Evolutionary conservation across 2,329 filamentous ascomycete genomes (phyloP), one percentile per base, ranked within the genome.

Genomic region (Xylaria sp.): DNA sequence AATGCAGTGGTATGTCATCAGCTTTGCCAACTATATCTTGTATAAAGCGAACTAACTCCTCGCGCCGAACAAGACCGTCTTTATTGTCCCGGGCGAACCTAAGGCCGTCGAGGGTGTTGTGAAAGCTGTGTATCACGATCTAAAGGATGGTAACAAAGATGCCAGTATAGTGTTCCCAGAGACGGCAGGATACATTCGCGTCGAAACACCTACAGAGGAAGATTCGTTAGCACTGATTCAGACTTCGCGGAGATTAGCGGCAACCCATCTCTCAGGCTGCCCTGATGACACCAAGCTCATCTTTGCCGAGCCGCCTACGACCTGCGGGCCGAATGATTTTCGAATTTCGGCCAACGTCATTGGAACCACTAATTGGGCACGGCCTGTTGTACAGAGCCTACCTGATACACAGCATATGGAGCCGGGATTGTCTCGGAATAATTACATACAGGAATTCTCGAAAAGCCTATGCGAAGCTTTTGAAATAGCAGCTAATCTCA

Each of bases 121-220:
- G 5, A 39, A 69, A 46, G 57, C 60, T 5, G 62, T 72, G 2
- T 66, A 71, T 32, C 13, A 34, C 2, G 86, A 88, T 74, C 73
- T 86, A 9, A 75, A 70, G 25, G 82, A 80, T 2, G 84, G 83
- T 0, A 81, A 85, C 69, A 84, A 32, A n/a, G 20, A 48, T n/a
- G 56, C 51, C 44, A 56, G 50, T 0, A 56, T 76, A 13, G 65
- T 72, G 9, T 61, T 74, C 58, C 56, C 37, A 15, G 48, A 71
- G 28, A 63, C 56, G 0, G 3, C 23, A 25, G 57, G 32, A 0
- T 76, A 75, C 51, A 63, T 78, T 28, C 60, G 58, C 8, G 58
- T 76, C 25, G 61, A 54, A 12, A 72, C 68, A 1, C 62, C 70
- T 9, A 69, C 71, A 2, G 66, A 72, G 32, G 52, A 71, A 10